A percentile compares a stretch with the other conserved stretches of the same genome.
These are phyloP conservation scores for Talaromyces ruber DNA, from an alignment of 495 filamentous ascomycete genomes.

Conservation along the genomic window DNA sequence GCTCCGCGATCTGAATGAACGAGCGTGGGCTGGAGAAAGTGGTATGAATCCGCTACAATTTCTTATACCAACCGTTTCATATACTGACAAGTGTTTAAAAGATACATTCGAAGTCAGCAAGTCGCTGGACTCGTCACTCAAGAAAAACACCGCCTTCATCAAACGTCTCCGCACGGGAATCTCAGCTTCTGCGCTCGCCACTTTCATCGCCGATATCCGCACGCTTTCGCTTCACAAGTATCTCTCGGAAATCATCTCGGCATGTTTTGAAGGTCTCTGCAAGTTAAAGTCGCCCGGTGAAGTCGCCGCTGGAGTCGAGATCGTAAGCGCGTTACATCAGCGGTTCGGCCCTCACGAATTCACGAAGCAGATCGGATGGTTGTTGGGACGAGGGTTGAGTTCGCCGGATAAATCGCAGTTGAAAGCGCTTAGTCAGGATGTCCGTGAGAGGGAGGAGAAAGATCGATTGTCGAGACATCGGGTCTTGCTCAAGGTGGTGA, in stretches of 20 bases:
- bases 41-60: constrained; percentile 42
- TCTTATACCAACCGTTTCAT: not conserved
- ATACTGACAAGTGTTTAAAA: constrained; percentile 22
- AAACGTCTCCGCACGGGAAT: constrained; percentile 90
- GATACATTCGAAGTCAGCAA: constrained; percentile 71
- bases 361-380: constrained; percentile 85
- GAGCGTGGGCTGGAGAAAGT: constrained; percentile 80
- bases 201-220: constrained; percentile 85
- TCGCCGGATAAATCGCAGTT: constrained; percentile 83
- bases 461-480: constrained; percentile 83
- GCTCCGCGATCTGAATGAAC: constrained; percentile 76
- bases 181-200: constrained; percentile 62
- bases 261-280: constrained; percentile 90
- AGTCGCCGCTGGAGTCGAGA: constrained; percentile 83
- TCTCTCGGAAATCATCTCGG: constrained; percentile 95
- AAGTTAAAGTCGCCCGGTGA: constrained; percentile 85
- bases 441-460: constrained; percentile 91
- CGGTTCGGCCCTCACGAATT: constrained; percentile 89
- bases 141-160: constrained; percentile 99
- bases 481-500: constrained; percentile 77
- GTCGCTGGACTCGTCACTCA: constrained; percentile 90
- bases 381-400: constrained; percentile 82
- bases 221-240: constrained; percentile 95
- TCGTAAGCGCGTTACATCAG: constrained; percentile 91
- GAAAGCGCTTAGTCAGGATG: constrained; percentile 69